phyloP scores from a whole-genome alignment of 23 red algal species.

The Gracilaria gracilis region DNA sequence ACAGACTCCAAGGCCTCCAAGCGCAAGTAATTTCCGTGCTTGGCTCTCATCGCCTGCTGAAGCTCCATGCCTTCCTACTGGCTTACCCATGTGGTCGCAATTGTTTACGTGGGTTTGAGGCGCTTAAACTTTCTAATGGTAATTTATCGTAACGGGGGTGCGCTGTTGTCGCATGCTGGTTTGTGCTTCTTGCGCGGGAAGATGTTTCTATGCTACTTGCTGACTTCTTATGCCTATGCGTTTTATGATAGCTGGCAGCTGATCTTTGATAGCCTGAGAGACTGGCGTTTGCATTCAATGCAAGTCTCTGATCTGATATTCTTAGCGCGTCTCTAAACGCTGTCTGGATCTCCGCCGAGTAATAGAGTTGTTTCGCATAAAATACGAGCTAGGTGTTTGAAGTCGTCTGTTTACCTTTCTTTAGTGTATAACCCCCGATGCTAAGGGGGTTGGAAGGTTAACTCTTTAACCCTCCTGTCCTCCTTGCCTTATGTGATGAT shows the following conservation, averaged over 20 bases:
- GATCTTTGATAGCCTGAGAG: background rate
- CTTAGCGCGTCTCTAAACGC: background rate
- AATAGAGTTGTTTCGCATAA: background rate
- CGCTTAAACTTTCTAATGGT: background rate
- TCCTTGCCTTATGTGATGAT: too few relatives aligned
- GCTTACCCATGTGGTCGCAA: background rate
- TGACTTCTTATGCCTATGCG: background rate
- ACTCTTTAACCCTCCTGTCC: too few relatives aligned
- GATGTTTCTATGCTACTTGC: background rate
- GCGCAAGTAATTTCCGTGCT: conserved; percentile 84
- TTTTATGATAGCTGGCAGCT: background rate
- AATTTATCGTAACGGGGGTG: background rate
- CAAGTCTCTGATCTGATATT: background rate
- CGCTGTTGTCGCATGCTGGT: background rate
- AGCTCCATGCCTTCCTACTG: background rate
- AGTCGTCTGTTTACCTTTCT: background rate
- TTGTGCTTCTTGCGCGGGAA: background rate
- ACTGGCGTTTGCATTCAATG: background rate
- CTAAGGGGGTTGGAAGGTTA: too few relatives aligned
- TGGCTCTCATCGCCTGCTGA: background rate
- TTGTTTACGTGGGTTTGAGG: background rate
- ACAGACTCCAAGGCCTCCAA: conserved; percentile 97
- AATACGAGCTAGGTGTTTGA: background rate
- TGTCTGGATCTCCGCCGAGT: background rate
- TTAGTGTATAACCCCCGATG: background rate